These are phyloP conservation scores for Schizosaccharomyces lindneri DNA, from an alignment of 805 yeast genomes.

Conservation along the genomic window DNA sequence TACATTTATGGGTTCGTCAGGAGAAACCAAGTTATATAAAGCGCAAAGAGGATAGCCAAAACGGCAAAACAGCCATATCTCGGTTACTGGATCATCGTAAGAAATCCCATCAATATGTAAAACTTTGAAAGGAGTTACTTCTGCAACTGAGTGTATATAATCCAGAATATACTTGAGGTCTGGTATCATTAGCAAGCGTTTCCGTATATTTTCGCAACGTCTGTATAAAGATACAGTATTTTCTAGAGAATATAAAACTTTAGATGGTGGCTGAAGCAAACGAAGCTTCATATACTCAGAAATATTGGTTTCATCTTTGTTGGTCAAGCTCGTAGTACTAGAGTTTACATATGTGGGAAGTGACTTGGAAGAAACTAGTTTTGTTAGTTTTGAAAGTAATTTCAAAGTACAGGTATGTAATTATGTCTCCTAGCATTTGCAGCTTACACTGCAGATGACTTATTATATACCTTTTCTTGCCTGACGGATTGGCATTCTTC, in stretches of 20 bases:
- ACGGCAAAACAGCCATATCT: constrained; percentile 65
- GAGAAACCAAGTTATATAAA: constrained; percentile 39
- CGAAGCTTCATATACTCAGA: background rate
- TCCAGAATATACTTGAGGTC: background rate
- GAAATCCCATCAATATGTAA: background rate
- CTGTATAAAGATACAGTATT: background rate
- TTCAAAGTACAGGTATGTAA: background rate
- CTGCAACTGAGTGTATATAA: background rate
- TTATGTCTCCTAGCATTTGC: background rate
- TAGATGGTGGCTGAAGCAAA: background rate
- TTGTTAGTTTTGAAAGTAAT: background rate
- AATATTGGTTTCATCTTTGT: background rate
- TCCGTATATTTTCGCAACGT: background rate
- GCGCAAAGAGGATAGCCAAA: constrained; percentile 83
- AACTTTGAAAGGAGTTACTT: background rate
- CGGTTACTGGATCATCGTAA: constrained; percentile 60
- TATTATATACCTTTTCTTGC: too few relatives aligned
- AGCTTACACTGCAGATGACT: background rate
- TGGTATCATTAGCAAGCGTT: background rate
- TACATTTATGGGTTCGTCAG: constrained; percentile 20
- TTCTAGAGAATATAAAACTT: background rate
- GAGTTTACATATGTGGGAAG: background rate
- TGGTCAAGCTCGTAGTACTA: background rate
- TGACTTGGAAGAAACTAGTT: background rate
- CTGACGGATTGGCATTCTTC: too few relatives aligned